phyloP scores from a whole-genome alignment of 306 rosid genomes.

The Parietaria judaica region DNA sequence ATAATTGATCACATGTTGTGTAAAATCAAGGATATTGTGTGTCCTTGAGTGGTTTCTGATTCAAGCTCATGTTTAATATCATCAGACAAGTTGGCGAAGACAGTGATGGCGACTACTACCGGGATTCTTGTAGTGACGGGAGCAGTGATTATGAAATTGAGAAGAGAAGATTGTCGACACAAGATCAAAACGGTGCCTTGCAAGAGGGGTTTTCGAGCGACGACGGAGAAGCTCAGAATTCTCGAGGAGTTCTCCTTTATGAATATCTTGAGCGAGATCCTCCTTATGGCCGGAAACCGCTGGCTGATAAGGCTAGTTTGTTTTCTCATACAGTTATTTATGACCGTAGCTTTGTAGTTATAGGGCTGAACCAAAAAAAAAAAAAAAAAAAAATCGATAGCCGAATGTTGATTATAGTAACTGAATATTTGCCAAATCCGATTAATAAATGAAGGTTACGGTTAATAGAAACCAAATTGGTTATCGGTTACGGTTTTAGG shows the following conservation, averaged over 20 bases:
- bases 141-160: constrained; percentile 66
- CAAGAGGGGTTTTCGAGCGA: constrained; percentile 65
- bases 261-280: constrained; percentile 68
- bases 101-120: constrained; percentile 46
- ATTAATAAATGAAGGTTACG: too few relatives aligned
- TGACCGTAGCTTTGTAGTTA: constrained; percentile 9
- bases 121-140: constrained; percentile 79
- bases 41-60: too few relatives aligned
- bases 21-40: constrained; percentile 50
- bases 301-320: constrained; percentile 66
- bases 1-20: too few relatives aligned
- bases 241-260: constrained; percentile 46
- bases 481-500: too few relatives aligned
- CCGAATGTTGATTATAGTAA: too few relatives aligned
- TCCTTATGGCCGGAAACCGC: constrained; percentile 81
- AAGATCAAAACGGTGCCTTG: constrained; percentile 24
- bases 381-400: too few relatives aligned
- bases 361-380: too few relatives aligned
- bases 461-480: too few relatives aligned
- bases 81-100: constrained; percentile 54
- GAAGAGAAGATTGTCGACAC: constrained; percentile 39
- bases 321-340: constrained; percentile 8
- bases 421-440: too few relatives aligned
- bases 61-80: neutral
- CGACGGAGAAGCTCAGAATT: constrained; percentile 52